Base-by-base conservation (phyloP, 768 basidiomycete genomes). In the Amanita rimosa region DNA sequence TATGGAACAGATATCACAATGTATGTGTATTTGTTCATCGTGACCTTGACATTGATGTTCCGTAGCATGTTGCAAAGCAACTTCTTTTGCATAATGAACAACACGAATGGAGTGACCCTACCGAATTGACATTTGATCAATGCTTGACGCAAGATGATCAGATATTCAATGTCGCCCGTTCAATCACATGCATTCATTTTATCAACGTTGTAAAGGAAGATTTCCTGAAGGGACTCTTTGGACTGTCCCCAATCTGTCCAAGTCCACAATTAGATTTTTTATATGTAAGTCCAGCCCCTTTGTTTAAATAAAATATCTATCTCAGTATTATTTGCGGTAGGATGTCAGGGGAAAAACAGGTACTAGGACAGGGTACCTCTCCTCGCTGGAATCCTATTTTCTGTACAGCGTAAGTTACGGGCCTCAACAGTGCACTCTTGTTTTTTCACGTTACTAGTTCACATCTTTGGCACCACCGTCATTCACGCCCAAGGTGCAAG, bases 131-230 rank as follows among this genome's bases (percentile, higher is more conserved):
- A 7, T 9, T 1, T 17, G 40, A 26, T 16, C 49, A 52, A 9
- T 19, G 27, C 6, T 14, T 51, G 14, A 42, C 36, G 13, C 59
- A 62, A 51, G 61, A 62, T 42, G 49, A 61, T 24, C 53, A 58
- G 19, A 61, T 63, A n/a, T 63, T 61, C 49, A 21, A 57, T 17
- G 53, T 51, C 11, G 62, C 62, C 4, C 57, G 57, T 7, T 31
- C 49, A 17, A 59, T 63, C 21, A 62, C 60, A 29, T 61, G 58
- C 29, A 53, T 51, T 4, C 57, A 61, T 29, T 61, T 62, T 49
- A 55, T 54, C 50, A 61, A 63, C 41, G 46, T 60, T 17, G 43
- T 63, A 13, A 43, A 49, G 22, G 58, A 54, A 44, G 62, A 63
- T 27, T 55, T 63, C 21, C n/a, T 63, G 26, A 61, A 59, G 37